These are phyloP conservation scores for Lycium ferocissimum DNA, from an alignment of 257 asterid species.

Conservation along the genomic window DNA sequence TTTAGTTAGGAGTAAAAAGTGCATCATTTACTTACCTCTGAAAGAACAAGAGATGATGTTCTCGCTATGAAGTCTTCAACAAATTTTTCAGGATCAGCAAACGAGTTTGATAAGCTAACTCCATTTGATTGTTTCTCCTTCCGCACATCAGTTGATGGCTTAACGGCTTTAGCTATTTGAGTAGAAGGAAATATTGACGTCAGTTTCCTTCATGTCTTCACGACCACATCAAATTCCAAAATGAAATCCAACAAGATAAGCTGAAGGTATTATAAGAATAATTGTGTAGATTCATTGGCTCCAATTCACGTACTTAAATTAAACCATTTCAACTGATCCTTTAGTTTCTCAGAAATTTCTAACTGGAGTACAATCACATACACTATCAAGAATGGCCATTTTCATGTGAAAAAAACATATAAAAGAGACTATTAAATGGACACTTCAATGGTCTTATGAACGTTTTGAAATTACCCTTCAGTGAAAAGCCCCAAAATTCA, in stretches of 20 bases:
- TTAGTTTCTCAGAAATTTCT: neutral
- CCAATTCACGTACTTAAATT: neutral
- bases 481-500: neutral
- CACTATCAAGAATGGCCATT: neutral
- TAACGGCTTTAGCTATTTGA: slow-evolving; percentile 48
- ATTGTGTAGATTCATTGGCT: neutral
- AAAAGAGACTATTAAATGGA: neutral
- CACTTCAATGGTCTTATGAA: slow-evolving; percentile 14
- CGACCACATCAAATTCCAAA: slow-evolving; percentile 19
- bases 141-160: slow-evolving; percentile 48
- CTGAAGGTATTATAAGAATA: neutral
- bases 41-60: slow-evolving; percentile 53
- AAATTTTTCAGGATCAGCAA: slow-evolving; percentile 67
- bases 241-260: slow-evolving; percentile 17
- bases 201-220: slow-evolving; percentile 11
- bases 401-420: neutral
- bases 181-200: neutral
- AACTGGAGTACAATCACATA: neutral
- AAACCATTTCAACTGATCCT: neutral
- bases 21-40: slow-evolving; percentile 50
- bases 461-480: neutral
- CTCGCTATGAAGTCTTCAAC: slow-evolving; percentile 66
- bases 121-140: slow-evolving; percentile 52
- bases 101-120: slow-evolving; percentile 41
- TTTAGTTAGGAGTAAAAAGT: neutral